Base-by-base conservation (phyloP, 805 yeast species). In the Pichia californica region DNA sequence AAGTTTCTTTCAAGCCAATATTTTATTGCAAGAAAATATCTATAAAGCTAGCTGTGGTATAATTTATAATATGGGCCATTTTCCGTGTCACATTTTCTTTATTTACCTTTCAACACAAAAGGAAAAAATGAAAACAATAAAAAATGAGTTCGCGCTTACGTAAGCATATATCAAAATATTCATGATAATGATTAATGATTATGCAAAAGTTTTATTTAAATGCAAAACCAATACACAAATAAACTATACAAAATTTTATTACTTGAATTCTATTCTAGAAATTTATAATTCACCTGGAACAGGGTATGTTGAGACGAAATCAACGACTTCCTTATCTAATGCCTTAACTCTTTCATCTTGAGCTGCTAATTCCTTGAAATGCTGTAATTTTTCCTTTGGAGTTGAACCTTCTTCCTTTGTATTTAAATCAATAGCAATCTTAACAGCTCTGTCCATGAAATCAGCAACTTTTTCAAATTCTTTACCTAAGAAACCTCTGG, bases 381-480 rank as follows among this genome's bases (percentile, higher is more conserved):
- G 74, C 15, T 77, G 77, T 55, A 88, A 70, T 66, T 73, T 73
- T 41, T 62, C 78, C 68, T 76, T 81, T 18, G 82, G 68, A 52
- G 71, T 70, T 30, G 62, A 67, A 50, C 86, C 88, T 46, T 71
- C 56, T 56, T 79, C 82, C 57, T 73, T 66, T 19, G 73, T 54
- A 65, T 82, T 83, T 60, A 85, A 70, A 26, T 68, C 71, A 43
- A 73, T 64, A 20, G 95, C 77, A 54, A 86, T 71, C 41, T 76
- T 73, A 46, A 86, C 88, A 30, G 96, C 95, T 53, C 70, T 67
- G 61, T 84, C 85, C 58, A 91, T 85, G 70, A 76, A 88, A 42
- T 71, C 76, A 34, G 89, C 91, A 45, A 91, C 93, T 61, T 76
- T 74, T 50, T 72, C 79, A 61, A 91, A 91, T 57, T 91, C 98